phyloP scores from a whole-genome alignment of 345 rosid genomes.

The Salix arbutifolia region DNA sequence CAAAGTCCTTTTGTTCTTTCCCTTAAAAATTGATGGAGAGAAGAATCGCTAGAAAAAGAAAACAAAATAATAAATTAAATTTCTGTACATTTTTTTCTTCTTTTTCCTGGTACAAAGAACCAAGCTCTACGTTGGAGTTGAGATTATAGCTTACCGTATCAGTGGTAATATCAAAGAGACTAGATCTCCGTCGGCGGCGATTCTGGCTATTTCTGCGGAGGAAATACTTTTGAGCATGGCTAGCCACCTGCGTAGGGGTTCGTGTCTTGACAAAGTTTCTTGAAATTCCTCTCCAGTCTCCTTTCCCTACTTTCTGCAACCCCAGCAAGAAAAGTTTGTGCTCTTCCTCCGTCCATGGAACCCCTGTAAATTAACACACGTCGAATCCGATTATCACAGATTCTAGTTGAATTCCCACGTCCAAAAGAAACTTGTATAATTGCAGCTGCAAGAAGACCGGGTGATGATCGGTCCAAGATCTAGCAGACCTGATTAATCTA shows the following conservation, averaged over 20 bases:
- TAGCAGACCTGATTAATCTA: not conserved
- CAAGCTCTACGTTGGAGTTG: not conserved
- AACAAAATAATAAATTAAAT: too few species aligned
- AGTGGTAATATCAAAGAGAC: slow-evolving; percentile 71
- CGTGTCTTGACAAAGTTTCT: slow-evolving; percentile 75
- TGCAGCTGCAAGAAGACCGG: not conserved
- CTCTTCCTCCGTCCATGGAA: slow-evolving; percentile 83
- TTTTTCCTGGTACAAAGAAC: not conserved
- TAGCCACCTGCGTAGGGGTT: slow-evolving; percentile 78
- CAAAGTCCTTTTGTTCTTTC: not conserved
- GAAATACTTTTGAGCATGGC: slow-evolving; percentile 81
- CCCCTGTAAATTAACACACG: slow-evolving; percentile 35
- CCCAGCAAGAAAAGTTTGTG: slow-evolving; percentile 62
- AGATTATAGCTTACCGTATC: slow-evolving; percentile 30
- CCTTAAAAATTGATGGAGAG: not conserved
- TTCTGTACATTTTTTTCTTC: too few species aligned
- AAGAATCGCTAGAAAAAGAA: too few species aligned
- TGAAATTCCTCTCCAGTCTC: slow-evolving; percentile 81
- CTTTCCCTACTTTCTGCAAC: slow-evolving; percentile 67
- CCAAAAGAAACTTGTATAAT: too few species aligned
- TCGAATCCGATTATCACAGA: not conserved
- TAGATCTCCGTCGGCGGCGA: slow-evolving; percentile 70
- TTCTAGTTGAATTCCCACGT: not conserved
- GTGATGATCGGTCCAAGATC: not conserved
- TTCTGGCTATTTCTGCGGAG: slow-evolving; percentile 59